Conservation (phyloP, 1,284 basidiomycete species). For the Calocybe gambosa region DNA sequence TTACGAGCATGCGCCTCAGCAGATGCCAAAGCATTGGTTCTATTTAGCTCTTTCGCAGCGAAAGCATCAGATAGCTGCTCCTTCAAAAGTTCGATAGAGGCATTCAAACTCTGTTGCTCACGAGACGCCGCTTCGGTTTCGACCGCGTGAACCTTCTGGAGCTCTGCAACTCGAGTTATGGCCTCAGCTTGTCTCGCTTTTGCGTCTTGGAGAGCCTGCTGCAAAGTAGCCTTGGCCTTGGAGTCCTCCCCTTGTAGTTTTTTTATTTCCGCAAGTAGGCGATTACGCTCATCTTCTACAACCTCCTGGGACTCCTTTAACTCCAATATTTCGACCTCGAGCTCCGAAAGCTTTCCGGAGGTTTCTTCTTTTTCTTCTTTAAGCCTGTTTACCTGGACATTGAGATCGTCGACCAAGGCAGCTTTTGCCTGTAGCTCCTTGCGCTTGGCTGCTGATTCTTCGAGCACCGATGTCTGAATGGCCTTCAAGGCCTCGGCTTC, state of each 20-base stretch:
- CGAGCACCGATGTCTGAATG: conserved; percentile 43
- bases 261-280: conserved; percentile 41
- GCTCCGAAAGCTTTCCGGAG: conserved; percentile 67
- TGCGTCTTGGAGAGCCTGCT: conserved; percentile 47
- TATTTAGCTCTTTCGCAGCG: conserved; percentile 42
- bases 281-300: conserved; percentile 51
- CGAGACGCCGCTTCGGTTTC: conserved; percentile 39
- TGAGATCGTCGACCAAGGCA: conserved; percentile 38
- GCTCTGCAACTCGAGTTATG: conserved; percentile 33
- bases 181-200: conserved; percentile 45
- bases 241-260: conserved; percentile 46
- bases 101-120: conserved; percentile 39
- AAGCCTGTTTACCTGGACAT: conserved; percentile 49
- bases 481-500: conserved; percentile 47
- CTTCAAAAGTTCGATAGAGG: conserved; percentile 42
- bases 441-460: conserved; percentile 41
- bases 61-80: conserved; percentile 39
- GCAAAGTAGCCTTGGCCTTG: conserved; percentile 40
- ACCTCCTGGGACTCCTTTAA: conserved; percentile 65
- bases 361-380: conserved; percentile 69
- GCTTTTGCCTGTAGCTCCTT: conserved; percentile 39
- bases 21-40: conserved; percentile 36
- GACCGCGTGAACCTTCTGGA: conserved; percentile 39
- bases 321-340: conserved; percentile 77
- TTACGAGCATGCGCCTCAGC: conserved; percentile 41